These are phyloP conservation scores for Delitschia confertaspora DNA, from an alignment of 495 filamentous ascomycete genomes.

Conservation along the genomic window DNA sequence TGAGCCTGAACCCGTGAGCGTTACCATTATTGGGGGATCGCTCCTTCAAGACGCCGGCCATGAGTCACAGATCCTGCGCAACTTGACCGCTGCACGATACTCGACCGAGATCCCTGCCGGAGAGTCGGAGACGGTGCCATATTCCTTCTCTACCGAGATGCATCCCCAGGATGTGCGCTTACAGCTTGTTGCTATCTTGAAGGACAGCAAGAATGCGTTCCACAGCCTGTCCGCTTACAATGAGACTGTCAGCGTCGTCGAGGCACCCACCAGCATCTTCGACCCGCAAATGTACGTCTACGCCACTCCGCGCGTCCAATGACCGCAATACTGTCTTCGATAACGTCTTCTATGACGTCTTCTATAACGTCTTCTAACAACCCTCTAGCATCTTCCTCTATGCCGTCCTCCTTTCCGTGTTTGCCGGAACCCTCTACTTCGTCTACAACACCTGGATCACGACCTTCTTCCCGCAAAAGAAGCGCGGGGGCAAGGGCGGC, in stretches of 20 bases:
- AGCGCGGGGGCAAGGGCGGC: slow-evolving; percentile 54
- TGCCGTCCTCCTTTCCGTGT: slow-evolving; percentile 72
- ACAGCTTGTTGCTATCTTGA: slow-evolving; percentile 64
- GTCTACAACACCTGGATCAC: slow-evolving; percentile 97
- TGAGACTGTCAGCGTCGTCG: slow-evolving; percentile 79
- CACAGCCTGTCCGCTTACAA: slow-evolving; percentile 78
- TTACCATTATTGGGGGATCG: slow-evolving; percentile 70
- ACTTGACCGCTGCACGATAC: slow-evolving; percentile 71
- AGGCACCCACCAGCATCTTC: slow-evolving; percentile 84
- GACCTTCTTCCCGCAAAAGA: slow-evolving; percentile 89
- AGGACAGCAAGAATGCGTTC: slow-evolving; percentile 53
- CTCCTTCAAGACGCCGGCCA: slow-evolving; percentile 47
- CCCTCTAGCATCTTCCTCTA: slow-evolving; percentile 77
- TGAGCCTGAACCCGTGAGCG: slow-evolving; percentile 64
- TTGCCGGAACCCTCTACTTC: slow-evolving; percentile 78
- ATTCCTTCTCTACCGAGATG: slow-evolving; percentile 83
- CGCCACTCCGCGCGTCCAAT: neutral
- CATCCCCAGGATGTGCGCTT: slow-evolving; percentile 82
- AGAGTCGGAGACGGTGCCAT: slow-evolving; percentile 64
- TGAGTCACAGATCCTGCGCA: slow-evolving; percentile 56
- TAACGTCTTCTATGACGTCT: neutral
- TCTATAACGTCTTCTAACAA: slow-evolving; percentile 26
- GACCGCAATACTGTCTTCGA: neutral
- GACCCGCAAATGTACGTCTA: slow-evolving; percentile 85
- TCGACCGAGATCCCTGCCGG: slow-evolving; percentile 68